Evolutionary conservation across 257 asterid species (phyloP).

Genomic region (Solanum pimpinellifolium): DNA sequence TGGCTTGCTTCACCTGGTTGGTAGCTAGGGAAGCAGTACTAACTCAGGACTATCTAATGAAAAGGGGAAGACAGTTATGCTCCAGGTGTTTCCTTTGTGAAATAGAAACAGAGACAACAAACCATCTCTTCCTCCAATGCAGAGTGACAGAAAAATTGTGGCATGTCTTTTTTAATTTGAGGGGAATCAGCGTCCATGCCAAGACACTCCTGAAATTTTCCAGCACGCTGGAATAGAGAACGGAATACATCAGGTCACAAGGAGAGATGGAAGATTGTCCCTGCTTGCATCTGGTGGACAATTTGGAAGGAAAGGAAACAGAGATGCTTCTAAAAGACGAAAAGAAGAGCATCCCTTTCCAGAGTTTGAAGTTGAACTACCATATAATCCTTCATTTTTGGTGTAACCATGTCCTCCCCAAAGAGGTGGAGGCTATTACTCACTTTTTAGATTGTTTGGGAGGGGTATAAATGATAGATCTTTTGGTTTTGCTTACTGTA

Average conservation of each 20-base stretch:
- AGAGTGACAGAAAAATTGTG: not conserved
- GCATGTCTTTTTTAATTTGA: not conserved
- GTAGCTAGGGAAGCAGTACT: not conserved
- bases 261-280: not conserved
- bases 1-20: not conserved
- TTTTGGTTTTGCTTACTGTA: not conserved
- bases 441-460: not conserved
- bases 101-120: too few relatives aligned
- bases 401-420: not conserved
- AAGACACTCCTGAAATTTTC: not conserved
- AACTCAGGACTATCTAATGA: not conserved
- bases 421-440: not conserved
- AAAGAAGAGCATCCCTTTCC: not conserved
- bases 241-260: not conserved
- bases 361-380: not conserved
- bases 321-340: not conserved
- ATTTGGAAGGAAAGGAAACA: not conserved
- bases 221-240: not conserved
- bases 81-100: too few relatives aligned
- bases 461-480: not conserved
- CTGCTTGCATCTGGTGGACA: not conserved
- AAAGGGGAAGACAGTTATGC: not conserved
- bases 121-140: too few relatives aligned
- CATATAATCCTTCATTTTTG: not conserved
- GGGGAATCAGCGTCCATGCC: not conserved